phyloP scores from a whole-genome alignment of 768 basidiomycete genomes.

The Podaxis mareebaensis region DNA sequence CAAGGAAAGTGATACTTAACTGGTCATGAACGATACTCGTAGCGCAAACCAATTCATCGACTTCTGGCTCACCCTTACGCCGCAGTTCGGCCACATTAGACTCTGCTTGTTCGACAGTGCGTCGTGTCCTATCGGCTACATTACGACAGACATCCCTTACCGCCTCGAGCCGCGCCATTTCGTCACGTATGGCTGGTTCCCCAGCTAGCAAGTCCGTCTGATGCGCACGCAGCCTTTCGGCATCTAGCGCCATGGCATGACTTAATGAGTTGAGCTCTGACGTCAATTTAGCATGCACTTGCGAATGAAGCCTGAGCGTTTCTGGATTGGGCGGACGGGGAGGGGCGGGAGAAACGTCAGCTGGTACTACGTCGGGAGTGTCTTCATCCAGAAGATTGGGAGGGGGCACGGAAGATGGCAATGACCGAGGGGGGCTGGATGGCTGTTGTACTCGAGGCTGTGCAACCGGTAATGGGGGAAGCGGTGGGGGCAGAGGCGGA shows the following conservation, averaged over 20 bases:
- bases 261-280: slow-evolving; percentile 73
- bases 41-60: slow-evolving; percentile 95
- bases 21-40: slow-evolving; percentile 97
- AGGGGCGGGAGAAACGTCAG: slow-evolving; percentile 43
- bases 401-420: slow-evolving; percentile 29
- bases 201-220: slow-evolving; percentile 86
- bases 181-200: slow-evolving; percentile 92
- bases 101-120: slow-evolving; percentile 67
- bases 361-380: slow-evolving; percentile 24
- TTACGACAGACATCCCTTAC: slow-evolving; percentile 88
- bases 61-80: slow-evolving; percentile 85
- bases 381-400: slow-evolving; percentile 73
- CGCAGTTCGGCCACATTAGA: slow-evolving; percentile 75
- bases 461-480: slow-evolving; percentile 17
- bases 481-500: slow-evolving; percentile 16
- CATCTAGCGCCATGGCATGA: slow-evolving; percentile 61
- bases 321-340: slow-evolving; percentile 91
- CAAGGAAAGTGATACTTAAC: slow-evolving; percentile 45
- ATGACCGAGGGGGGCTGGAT: slow-evolving; percentile 16
- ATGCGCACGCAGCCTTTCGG: slow-evolving; percentile 76
- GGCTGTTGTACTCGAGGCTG: slow-evolving; percentile 22
- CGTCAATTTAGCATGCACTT: slow-evolving; percentile 73
- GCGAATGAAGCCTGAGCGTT: slow-evolving; percentile 74
- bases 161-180: slow-evolving; percentile 92
- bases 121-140: slow-evolving; percentile 68